Conservation (phyloP, 306 rosid species). For the Prunus fruticosa region DNA sequence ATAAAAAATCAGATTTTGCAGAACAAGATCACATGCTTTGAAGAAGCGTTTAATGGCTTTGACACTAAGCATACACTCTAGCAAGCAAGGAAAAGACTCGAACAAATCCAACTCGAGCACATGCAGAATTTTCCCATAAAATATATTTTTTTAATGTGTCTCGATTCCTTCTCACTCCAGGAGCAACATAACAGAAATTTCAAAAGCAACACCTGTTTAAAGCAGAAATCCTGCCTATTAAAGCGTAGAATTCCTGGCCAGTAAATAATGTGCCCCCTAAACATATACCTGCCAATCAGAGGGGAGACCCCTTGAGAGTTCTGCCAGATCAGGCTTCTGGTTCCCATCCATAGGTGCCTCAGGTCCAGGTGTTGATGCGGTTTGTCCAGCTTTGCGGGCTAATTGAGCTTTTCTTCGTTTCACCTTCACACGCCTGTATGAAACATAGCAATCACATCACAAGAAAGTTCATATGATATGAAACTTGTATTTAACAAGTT, state of each 20-base stretch:
- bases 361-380: constrained; percentile 7
- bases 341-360: constrained; percentile 39
- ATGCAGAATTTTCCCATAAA: background rate
- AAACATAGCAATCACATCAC: background rate
- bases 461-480: background rate
- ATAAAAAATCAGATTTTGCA: background rate
- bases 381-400: constrained; percentile 41
- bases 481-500: background rate
- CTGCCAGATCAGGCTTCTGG: constrained; percentile 52
- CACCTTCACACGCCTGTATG: constrained; percentile 77
- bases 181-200: background rate
- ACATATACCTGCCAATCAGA: constrained; percentile 78
- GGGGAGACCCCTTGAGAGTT: constrained; percentile 69
- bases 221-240: background rate
- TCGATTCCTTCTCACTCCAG: background rate
- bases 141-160: background rate
- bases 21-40: background rate
- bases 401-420: constrained; percentile 75
- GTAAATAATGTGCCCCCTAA: background rate
- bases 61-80: background rate
- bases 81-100: background rate
- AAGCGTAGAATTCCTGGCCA: background rate
- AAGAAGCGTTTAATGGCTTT: too few relatives aligned
- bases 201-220: background rate
- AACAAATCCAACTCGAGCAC: background rate